These are phyloP conservation scores for Moricandia arvensis DNA, from an alignment of 345 rosid genomes.

Conservation along the genomic window DNA sequence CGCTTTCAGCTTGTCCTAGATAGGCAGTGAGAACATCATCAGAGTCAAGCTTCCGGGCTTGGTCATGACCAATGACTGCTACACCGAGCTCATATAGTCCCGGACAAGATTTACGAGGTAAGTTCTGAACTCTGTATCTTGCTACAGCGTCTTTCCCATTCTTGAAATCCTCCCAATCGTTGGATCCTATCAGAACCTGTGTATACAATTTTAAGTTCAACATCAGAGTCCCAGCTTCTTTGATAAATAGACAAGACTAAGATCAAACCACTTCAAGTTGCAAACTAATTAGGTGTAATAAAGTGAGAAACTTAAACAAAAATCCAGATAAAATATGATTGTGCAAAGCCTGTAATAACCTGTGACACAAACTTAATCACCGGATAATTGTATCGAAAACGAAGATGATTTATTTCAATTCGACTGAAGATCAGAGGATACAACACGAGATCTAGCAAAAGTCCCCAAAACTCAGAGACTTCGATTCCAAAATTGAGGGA, in stretches of 20 bases:
- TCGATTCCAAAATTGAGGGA: not conserved
- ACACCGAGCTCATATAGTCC: slow-evolving; percentile 84
- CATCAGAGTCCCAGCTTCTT: not conserved
- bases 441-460: slow-evolving; percentile 12
- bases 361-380: not conserved
- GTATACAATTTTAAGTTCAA: not conserved
- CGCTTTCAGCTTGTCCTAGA: slow-evolving; percentile 86
- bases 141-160: slow-evolving; percentile 63
- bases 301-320: not conserved
- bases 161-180: slow-evolving; percentile 72
- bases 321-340: not conserved
- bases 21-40: slow-evolving; percentile 53
- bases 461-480: not conserved
- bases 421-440: not conserved
- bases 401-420: not conserved
- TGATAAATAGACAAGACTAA: not conserved
- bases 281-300: not conserved
- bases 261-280: slow-evolving; percentile 8
- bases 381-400: not conserved
- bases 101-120: slow-evolving; percentile 52
- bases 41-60: slow-evolving; percentile 49
- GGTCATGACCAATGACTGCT: slow-evolving; percentile 26
- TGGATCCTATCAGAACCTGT: slow-evolving; percentile 69
- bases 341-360: not conserved
- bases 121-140: slow-evolving; percentile 76